phyloP scores from a whole-genome alignment of 805 yeast species.

The Schwanniomyces vanrijiae region DNA sequence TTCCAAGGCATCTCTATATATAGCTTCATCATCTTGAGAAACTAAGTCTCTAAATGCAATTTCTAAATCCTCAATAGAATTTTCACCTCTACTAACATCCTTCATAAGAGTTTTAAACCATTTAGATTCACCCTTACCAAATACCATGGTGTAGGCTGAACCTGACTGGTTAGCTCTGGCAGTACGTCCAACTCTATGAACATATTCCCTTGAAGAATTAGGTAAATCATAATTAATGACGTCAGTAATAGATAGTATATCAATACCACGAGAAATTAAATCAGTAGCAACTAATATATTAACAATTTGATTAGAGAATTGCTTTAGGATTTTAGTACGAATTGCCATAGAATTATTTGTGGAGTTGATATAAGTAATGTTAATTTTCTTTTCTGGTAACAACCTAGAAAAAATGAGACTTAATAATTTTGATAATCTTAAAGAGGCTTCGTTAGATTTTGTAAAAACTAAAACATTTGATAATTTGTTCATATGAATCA shows the following conservation, averaged over 20 bases:
- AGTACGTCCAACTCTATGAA: constrained; percentile 95
- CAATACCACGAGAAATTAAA: constrained; percentile 94
- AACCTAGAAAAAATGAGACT: constrained; percentile 36
- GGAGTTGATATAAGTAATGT: constrained; percentile 53
- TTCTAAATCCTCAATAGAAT: constrained; percentile 19
- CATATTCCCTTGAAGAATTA: constrained; percentile 82
- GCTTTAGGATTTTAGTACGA: constrained; percentile 56
- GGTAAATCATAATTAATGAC: constrained; percentile 94
- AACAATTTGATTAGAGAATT: constrained; percentile 55
- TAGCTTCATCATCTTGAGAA: constrained; percentile 20
- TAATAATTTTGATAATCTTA: constrained; percentile 71
- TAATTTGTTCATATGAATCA: constrained; percentile 32
- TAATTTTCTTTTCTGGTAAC: constrained; percentile 9
- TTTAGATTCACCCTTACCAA: constrained; percentile 75
- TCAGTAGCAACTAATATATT: constrained; percentile 77
- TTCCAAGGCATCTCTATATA: constrained; percentile 25
- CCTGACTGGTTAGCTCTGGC: constrained; percentile 90
- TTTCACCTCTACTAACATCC: constrained; percentile 45
- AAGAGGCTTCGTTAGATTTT: constrained; percentile 80
- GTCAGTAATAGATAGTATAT: constrained; percentile 63
- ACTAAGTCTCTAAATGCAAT: constrained; percentile 19
- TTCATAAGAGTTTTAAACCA: constrained; percentile 54
- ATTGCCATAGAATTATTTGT: constrained; percentile 49
- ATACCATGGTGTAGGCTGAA: constrained; percentile 67
- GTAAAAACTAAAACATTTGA: constrained; percentile 60